Evolutionary conservation across 192 early-diverging fungal genomes (phyloP), one percentile per base, ranked within the genome.

Genomic region (Coemansia sp.): DNA sequence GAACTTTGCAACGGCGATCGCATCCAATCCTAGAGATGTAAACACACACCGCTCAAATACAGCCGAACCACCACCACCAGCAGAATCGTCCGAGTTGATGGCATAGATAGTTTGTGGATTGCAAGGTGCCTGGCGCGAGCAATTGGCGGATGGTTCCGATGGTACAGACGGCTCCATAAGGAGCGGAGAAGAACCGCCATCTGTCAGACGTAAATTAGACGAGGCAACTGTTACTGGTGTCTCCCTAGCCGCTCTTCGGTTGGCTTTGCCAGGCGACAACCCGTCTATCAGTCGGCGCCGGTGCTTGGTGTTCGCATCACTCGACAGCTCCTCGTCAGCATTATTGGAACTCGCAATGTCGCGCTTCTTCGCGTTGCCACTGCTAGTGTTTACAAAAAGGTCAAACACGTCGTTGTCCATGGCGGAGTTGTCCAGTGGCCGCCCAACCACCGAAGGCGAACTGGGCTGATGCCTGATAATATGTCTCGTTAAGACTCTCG

Each of bases 41-140:
- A 85, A 85, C 15, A 73, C 29, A 42, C 82, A 85, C 9, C 27
- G 6, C 18, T 44, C 52, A 70, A 85, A 85, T 20, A 75, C 13
- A 22, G 40, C 61, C 36, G 7, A 20, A 20, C 40, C n/a, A 42
- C 9, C 9, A 38, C 36, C 36, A 5, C 13, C 61, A 20, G 9
- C 18, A 20, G 22, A 41, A 11, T 16, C n/a, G 20, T 27, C 57
- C 27, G 20, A 31, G 62, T n/a, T 22, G 2, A 60, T 15, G 31
- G 57, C n/a, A 18, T 11, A 34, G n/a, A 34, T 33, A 20, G 55
- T 33, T 31, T 57, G 55, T 16, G 29, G 27, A 2, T 46, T 40
- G 13, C 15, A 24, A 33, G 1, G 47, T 27, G 15, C 66, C 60
- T 33, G 13, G 16, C 43, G 12, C 11, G 43, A 44, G 43, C 12